Evolutionary conservation across 2,329 filamentous ascomycete species (phyloP).

Genomic region (Phyllosticta paracitricarpa): DNA sequence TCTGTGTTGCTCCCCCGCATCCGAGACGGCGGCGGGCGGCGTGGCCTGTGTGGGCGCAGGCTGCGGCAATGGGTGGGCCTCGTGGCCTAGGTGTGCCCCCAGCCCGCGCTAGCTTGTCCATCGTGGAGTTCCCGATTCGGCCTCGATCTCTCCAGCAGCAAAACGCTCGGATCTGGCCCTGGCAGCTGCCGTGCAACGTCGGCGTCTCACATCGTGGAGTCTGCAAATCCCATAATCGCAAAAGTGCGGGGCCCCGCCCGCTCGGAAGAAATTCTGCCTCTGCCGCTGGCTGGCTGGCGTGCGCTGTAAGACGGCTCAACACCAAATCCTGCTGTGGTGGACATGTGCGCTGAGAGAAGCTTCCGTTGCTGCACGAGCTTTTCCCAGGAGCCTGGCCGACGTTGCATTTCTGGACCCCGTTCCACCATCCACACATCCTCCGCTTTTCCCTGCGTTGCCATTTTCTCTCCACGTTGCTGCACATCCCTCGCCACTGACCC

Average conservation of each 20-base stretch:
- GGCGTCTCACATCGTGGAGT: not conserved
- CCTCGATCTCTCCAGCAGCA: not conserved
- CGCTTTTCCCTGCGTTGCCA: not conserved
- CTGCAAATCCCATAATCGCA: not conserved
- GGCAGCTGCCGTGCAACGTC: not conserved
- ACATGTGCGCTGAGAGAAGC: not conserved
- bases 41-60: not conserved
- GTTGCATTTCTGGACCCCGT: not conserved
- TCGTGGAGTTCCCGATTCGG: not conserved
- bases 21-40: not conserved
- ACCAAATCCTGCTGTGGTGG: not conserved
- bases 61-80: not conserved
- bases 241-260: not conserved
- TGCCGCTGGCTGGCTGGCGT: not conserved
- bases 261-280: not conserved
- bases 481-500: not conserved
- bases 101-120: not conserved
- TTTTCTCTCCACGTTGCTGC: not conserved
- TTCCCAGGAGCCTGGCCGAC: not conserved
- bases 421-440: not conserved
- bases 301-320: not conserved
- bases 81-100: not conserved
- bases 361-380: not conserved
- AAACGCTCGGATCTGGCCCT: not conserved
- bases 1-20: not conserved